phyloP scores from a whole-genome alignment of 805 yeast species.

The Ogataea dorogensis region DNA sequence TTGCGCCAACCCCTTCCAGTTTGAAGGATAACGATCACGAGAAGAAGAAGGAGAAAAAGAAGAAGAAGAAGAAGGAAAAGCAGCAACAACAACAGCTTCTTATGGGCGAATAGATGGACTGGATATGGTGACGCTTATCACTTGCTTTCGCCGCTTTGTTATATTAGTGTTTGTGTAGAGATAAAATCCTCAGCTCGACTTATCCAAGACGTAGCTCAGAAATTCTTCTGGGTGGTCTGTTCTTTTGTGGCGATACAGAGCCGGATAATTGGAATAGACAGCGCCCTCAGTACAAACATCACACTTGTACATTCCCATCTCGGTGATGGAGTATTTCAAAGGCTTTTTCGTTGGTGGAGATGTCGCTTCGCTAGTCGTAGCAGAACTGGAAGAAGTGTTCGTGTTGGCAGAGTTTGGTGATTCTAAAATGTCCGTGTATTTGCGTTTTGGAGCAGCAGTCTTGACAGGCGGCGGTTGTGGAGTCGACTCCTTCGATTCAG shows the following conservation, averaged over 20 bases:
- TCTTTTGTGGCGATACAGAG: constrained; percentile 24
- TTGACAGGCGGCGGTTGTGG: constrained; percentile 5
- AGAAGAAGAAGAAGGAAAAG: constrained; percentile 44
- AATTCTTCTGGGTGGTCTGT: constrained; percentile 22
- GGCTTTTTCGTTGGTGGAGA: constrained; percentile 5
- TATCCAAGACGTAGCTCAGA: constrained; percentile 1
- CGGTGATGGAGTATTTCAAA: constrained; percentile 22
- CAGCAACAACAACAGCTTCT: constrained; percentile 10
- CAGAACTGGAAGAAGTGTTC: constrained; percentile 1
- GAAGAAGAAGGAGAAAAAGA: constrained; percentile 51
- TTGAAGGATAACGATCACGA: constrained; percentile 32
- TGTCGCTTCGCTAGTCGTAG: constrained; percentile 1
- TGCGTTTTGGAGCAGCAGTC: constrained; percentile 8
- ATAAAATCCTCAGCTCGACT: constrained; percentile 3
- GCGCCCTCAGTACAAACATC: constrained; percentile 15
- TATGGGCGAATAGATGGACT: constrained; percentile 7
- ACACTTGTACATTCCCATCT: constrained; percentile 22
- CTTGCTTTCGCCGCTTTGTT: constrained; percentile 12
- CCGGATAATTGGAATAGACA: constrained; percentile 19
- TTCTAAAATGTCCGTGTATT: constrained; percentile 6
- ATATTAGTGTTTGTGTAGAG: constrained; percentile 15
- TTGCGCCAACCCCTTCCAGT: constrained; percentile 22
- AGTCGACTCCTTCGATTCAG: constrained; percentile 8
- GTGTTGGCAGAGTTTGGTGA: constrained; percentile 5
- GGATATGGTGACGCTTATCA: background rate